Evolutionary conservation across 768 basidiomycete species (phyloP), one percentile per base, ranked within the genome.

Genomic region (Panaeolus cyanescens): DNA sequence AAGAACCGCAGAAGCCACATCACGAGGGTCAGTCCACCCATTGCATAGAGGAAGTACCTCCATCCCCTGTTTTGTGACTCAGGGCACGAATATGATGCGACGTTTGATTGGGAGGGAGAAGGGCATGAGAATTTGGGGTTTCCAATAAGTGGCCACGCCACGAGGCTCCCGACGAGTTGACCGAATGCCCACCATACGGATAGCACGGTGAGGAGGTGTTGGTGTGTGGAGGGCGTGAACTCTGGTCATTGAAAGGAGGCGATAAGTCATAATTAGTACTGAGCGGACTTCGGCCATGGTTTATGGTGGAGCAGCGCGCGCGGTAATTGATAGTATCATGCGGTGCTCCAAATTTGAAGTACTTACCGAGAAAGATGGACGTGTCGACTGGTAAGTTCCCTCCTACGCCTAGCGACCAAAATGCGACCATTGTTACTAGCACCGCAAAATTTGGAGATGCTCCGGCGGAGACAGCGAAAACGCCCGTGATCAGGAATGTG

Each of bases 171-270:
- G 45, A 90, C 67, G 0, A 91, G 80, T 69, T 91, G 91, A 2
- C 90, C 90, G 32, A 92, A 79, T 5, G 88, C 87, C 91, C 91
- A 93, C 87, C 88, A 92, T 34, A 91, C 83, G 0, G 90, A 90
- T n/a, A 92, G 79, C 13, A 92, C 75, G 0, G 90, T 91, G 32
- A 92, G 76, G 3, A 93, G 78, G 67, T 90, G 92, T 67, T 92
- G 91, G 63, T 92, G 89, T 1, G 85, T 83, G 2, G 83, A 82
- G 0, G 91, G 91, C 0, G 90, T 69, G 67, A 90, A 90, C 66
- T 92, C 89, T 87, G 28, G 4, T 28, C 5, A n/a, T n/a, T n/a
- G n/a, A n/a, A n/a, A n/a, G n/a, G n/a, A n/a, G n/a, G n/a, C n/a
- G n/a, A n/a, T n/a, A n/a, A n/a, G n/a, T n/a, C n/a, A n/a, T n/a